A percentile compares a stretch with the other conserved stretches of the same genome.
Conservation (phyloP, 371 early-diverging fungal species). For the Mucor racemosus region DNA sequence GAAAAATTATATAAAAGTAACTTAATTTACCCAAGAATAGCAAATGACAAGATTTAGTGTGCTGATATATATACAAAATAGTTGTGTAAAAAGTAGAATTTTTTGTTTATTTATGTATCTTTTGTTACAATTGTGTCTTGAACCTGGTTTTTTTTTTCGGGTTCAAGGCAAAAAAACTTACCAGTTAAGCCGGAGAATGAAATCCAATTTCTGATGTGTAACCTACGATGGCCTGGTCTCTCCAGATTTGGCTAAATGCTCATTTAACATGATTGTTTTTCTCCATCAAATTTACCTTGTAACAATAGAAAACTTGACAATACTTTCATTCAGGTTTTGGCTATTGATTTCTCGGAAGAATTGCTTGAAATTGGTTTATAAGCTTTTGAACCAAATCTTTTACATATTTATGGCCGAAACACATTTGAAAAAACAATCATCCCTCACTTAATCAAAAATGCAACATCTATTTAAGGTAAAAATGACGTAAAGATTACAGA, state of each 20-base stretch:
- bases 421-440: neutral
- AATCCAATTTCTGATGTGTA: neutral
- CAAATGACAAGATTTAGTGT: no score
- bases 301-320: neutral
- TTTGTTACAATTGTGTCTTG: neutral
- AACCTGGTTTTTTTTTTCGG: conserved; percentile 1
- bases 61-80: no score
- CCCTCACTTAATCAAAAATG: conserved; percentile 5
- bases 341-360: neutral
- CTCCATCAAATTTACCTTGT: neutral
- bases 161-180: neutral
- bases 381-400: neutral
- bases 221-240: conserved; percentile 1
- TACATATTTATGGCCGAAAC: neutral
- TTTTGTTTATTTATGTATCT: neutral
- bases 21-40: no score
- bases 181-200: no score
- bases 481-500: conserved; percentile 19
- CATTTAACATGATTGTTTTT: neutral
- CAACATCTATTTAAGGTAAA: conserved; percentile 7
- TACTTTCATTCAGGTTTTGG: neutral
- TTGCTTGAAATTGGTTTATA: neutral
- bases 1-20: no score
- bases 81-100: neutral
- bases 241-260: conserved; percentile 1